Percentiles rank a stretch among this genome's conserved stretches.
Evolutionary conservation across 306 rosid genomes (phyloP).

Genomic region (Heteromeles arbutifolia): DNA sequence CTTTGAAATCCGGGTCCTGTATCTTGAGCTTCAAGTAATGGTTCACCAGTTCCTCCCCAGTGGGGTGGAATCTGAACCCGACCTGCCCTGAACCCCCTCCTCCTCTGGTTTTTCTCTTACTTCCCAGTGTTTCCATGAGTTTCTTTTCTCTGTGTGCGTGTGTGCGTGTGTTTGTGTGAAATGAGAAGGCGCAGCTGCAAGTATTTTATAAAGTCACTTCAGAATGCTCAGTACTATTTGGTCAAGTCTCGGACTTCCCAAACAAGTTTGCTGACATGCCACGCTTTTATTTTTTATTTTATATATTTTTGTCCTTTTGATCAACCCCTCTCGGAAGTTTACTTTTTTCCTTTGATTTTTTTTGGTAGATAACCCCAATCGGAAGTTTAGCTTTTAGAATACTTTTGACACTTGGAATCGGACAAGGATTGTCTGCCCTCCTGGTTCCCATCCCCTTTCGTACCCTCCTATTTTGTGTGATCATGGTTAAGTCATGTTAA

Average conservation of each 20-base stretch:
- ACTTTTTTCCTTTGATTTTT: not conserved
- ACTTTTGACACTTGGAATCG: no score
- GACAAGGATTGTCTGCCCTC: no score
- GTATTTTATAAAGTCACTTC: not conserved
- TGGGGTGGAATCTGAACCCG: slow-evolving; percentile 61
- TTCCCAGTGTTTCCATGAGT: not conserved
- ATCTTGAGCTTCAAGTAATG: slow-evolving; percentile 40
- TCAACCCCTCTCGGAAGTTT: not conserved
- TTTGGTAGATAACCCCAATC: not conserved
- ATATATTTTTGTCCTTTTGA: not conserved
- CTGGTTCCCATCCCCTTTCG: no score
- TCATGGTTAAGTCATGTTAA: no score
- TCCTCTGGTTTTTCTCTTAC: not conserved
- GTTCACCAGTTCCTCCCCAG: slow-evolving; percentile 49
- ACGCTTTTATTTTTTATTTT: not conserved
- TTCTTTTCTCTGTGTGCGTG: not conserved
- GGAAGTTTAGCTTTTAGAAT: not conserved
- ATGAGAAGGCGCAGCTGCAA: not conserved
- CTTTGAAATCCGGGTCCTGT: not conserved
- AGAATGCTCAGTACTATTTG: not conserved
- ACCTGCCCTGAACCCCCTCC: slow-evolving; percentile 8
- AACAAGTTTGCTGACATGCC: not conserved
- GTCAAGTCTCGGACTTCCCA: not conserved
- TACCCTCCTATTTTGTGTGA: no score
- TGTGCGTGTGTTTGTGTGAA: not conserved